Evolutionary conservation across 257 asterid species (phyloP), one percentile per base, ranked within the genome.

Genomic region (Rauvolfia tetraphylla): DNA sequence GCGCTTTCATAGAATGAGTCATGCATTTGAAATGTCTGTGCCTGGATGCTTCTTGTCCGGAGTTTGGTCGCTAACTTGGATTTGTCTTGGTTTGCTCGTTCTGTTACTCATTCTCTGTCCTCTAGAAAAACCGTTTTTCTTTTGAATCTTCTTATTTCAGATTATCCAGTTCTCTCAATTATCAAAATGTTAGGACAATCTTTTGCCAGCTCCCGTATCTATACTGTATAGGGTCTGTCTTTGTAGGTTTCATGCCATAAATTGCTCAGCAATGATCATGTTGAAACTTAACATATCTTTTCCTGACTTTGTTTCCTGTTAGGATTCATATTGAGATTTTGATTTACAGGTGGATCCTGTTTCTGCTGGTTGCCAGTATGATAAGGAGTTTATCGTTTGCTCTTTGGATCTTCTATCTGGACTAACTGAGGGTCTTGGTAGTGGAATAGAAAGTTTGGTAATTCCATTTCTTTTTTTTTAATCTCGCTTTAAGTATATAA

Each of bases 391-490:
- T 79, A 82, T 88, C 66, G 98, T 93, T 74, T 95, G 98, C 87
- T 95, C 89, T 74, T 88, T 95, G 96, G 99, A 95, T 85, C 98
- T 95, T 87, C 92, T 95, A 76, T 95, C 99, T 77, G 98, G 99
- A 80, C 97, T 95, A 78, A 79, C 93, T 38, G 99, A 95, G 89
- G 99, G 98, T 75, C 99, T 95, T 88, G 96, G 98, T 79, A 87
- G 96, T 58, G 96, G 96, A 71, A 84, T 95, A 36, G 99, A 95
- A 90, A 91, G 97, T 86, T 85, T 95, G 99, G 99, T 95, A 93
- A 46, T 66, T 71, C 38, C 81, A 56, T 77, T 79, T 79, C 20
- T 83, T 78, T 51, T 39, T 29, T 67, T 73, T 63, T 59, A 34
- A 67, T 34, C 38, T 34, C 71, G 62, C 66, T 48, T 27, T 49